Conservation (phyloP, 257 asterid genomes). For the Datura wrightii region DNA sequence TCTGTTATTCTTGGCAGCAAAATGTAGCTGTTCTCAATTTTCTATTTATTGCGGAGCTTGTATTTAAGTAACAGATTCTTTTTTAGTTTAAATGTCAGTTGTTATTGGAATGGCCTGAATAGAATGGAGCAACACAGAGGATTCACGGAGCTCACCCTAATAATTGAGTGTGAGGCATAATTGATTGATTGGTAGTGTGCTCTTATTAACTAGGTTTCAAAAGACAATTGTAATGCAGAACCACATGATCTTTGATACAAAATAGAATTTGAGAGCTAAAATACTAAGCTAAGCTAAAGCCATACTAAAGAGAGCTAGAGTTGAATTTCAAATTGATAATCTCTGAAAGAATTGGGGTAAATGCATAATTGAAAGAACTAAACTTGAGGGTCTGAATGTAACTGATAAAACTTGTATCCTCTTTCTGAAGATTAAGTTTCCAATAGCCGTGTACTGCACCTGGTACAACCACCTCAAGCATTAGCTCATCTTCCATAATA, state of each 20-base stretch:
- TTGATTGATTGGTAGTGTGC: neutral
- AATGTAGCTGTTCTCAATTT: neutral
- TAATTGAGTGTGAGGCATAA: neutral
- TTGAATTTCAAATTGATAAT: too few relatives aligned
- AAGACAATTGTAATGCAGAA: neutral
- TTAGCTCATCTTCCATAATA: too few relatives aligned
- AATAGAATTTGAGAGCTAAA: too few relatives aligned
- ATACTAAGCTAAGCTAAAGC: too few relatives aligned
- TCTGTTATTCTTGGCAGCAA: neutral
- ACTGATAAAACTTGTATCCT: too few relatives aligned
- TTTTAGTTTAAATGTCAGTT: neutral
- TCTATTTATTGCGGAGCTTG: neutral
- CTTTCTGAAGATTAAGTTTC: too few relatives aligned
- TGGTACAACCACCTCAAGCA: too few relatives aligned
- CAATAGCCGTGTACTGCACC: too few relatives aligned
- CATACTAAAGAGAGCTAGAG: too few relatives aligned
- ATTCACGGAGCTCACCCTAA: neutral
- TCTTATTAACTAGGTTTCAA: neutral
- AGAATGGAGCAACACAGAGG: neutral
- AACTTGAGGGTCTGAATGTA: too few relatives aligned
- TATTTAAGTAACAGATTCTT: neutral
- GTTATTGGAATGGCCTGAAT: neutral
- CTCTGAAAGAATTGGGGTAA: too few relatives aligned
- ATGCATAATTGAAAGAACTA: too few relatives aligned
- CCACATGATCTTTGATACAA: constrained; percentile 35